phyloP scores from a whole-genome alignment of 2,329 filamentous ascomycete species.

The Fonsecaea monophora region DNA sequence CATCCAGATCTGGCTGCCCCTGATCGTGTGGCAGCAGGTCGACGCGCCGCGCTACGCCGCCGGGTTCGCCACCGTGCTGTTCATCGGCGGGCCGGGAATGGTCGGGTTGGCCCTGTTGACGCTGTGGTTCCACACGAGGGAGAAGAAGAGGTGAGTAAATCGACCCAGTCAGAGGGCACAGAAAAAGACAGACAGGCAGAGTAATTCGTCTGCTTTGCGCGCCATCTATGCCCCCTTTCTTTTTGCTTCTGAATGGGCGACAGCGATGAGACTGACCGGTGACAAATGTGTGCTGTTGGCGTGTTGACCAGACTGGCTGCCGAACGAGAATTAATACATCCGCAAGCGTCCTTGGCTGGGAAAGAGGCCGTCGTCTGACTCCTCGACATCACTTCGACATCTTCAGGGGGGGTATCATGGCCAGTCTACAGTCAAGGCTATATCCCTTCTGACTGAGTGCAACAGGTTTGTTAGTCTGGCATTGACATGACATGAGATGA shows the following conservation, averaged over 20 bases:
- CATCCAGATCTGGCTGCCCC: conserved; percentile 71
- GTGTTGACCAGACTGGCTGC: neutral
- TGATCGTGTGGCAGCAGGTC: conserved; percentile 62
- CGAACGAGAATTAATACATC: neutral
- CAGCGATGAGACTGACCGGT: neutral
- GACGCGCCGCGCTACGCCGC: conserved; percentile 66
- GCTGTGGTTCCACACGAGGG: neutral
- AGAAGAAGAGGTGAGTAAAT: neutral
- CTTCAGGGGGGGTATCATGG: no score
- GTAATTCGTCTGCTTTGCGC: no score
- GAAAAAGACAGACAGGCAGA: no score
- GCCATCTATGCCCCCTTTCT: no score
- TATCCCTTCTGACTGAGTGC: no score
- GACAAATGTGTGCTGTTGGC: neutral
- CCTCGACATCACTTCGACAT: no score
- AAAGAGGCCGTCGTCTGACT: neutral
- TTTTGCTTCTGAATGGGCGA: neutral
- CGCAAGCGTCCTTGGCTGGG: neutral
- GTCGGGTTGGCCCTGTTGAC: neutral
- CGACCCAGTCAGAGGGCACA: no score
- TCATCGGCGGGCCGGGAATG: neutral
- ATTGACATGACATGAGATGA: no score
- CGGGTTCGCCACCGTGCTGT: conserved; percentile 51
- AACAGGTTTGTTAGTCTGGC: no score
- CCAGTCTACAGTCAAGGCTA: no score